Evolutionary conservation across 176 grass and related monocot genomes (phyloP), one percentile per base, ranked within the genome.

Genomic region (Oryza officinalis): DNA sequence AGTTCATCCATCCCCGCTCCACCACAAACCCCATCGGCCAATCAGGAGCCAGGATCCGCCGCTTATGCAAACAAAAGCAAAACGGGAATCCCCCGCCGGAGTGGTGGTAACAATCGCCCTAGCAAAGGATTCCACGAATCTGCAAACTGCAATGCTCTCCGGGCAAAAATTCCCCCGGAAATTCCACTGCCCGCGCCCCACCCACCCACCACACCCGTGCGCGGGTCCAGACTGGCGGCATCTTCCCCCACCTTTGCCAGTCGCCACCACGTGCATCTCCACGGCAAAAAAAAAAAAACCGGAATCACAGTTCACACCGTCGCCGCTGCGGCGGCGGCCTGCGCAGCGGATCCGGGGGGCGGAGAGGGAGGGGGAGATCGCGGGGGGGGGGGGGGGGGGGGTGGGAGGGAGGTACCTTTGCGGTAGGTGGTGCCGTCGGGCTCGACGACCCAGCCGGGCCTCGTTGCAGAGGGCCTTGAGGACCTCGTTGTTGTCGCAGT

Each of bases 401-500:
- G 5, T 81, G 59, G 10, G 32, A n/a, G n/a, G n/a, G n/a, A n/a
- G 88, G 76, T 65, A 99, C 96, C 96, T 87, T 87, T 90, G 84
- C 97, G 97, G 85, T 96, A 99, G 63, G 97, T 99, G 63, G 88
- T 99, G 72, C 97, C 97, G 74, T 99, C 97, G 44, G 89, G 91
- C 81, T 99, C 89, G 75, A 99, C 97, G 81, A 57, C 54, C 93
- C 93, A 96, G 0, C 93, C 93, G 9, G 9, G 93, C 93, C 93
- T 96, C 93, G 76, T 83, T 80, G 90, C 93, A 96, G 60, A 96
- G 90, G 41, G 93, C 93, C 75, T 96, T 96, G 86, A 96, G 87
- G 31, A 96, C 93, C 86, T 96, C 93, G 86, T 96, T 96, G 88
- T 96, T 96, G 88, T 96, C 93, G 82, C 93, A 96, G 88, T 96